phyloP scores from a whole-genome alignment of 169 alveolate species.

The Eimeria necatrix region DNA sequence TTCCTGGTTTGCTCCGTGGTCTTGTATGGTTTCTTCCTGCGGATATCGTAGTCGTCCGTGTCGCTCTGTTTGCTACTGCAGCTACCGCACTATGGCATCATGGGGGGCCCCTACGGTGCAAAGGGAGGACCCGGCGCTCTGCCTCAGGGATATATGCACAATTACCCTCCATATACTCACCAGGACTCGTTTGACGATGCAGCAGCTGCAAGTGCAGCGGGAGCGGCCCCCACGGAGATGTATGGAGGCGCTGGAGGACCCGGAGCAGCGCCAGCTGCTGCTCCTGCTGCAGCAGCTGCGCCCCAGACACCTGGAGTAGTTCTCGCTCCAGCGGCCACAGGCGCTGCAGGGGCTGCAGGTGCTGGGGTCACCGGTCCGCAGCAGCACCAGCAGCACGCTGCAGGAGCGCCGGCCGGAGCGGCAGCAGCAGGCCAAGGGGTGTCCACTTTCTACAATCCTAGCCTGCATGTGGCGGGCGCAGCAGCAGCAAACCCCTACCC shows the following conservation, averaged over 20 bases:
- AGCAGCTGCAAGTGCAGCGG: conserved; percentile 62
- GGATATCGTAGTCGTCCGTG: neutral
- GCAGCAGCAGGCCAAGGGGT: conserved; percentile 69
- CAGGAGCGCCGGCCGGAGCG: conserved; percentile 54
- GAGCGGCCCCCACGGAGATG: conserved; percentile 58
- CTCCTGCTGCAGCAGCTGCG: conserved; percentile 42
- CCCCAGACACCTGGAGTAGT: conserved; percentile 56
- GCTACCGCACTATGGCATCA: conserved; percentile 64
- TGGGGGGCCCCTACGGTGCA: conserved; percentile 73
- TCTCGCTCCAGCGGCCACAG: conserved; percentile 28
- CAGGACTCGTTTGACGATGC: conserved; percentile 56
- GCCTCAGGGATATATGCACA: conserved; percentile 68
- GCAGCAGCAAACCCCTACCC: conserved; percentile 65
- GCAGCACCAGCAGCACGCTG: conserved; percentile 72
- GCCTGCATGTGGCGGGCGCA: conserved; percentile 39
- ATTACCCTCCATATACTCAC: conserved; percentile 38
- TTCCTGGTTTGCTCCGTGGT: neutral
- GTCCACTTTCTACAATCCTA: conserved; percentile 51
- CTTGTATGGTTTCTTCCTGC: neutral
- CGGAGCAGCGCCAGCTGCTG: conserved; percentile 41
- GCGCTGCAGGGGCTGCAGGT: conserved; percentile 61
- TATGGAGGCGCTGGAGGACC: conserved; percentile 47
- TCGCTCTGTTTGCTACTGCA: conserved; percentile 10
- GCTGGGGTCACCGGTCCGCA: conserved; percentile 45
- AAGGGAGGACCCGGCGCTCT: conserved; percentile 66